These are phyloP conservation scores for Blastobotrys mokoenaii DNA, from an alignment of 805 yeast species.

Conservation along the genomic window DNA sequence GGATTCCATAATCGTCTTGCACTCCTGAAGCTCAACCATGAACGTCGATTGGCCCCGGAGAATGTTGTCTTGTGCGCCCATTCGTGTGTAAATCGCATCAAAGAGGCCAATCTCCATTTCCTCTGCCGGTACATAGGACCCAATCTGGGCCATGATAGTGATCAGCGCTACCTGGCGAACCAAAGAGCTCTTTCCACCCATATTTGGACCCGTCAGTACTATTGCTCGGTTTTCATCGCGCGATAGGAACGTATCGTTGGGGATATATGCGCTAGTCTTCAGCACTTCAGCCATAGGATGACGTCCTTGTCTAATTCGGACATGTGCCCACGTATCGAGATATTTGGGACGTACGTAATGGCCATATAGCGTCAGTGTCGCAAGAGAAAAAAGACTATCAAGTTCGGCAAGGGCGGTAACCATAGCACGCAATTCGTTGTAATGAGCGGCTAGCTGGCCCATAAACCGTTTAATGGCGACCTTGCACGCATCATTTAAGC, in stretches of 20 bases:
- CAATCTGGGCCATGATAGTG: slow-evolving; percentile 68
- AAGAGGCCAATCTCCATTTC: slow-evolving; percentile 55
- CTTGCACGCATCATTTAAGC: slow-evolving; percentile 39
- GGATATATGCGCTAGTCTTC: slow-evolving; percentile 40
- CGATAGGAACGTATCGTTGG: slow-evolving; percentile 54
- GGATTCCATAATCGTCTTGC: slow-evolving; percentile 44
- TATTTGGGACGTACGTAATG: slow-evolving; percentile 45
- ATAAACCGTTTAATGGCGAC: slow-evolving; percentile 37
- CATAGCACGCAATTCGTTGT: slow-evolving; percentile 33
- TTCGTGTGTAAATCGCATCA: slow-evolving; percentile 42
- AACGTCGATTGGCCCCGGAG: slow-evolving; percentile 74
- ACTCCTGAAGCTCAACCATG: slow-evolving; percentile 66
- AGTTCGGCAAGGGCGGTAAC: slow-evolving; percentile 43
- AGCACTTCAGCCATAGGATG: slow-evolving; percentile 60
- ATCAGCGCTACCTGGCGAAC: slow-evolving; percentile 66
- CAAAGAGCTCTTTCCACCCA: slow-evolving; percentile 81
- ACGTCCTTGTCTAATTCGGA: slow-evolving; percentile 49
- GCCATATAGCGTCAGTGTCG: slow-evolving; percentile 46
- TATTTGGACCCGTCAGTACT: slow-evolving; percentile 77
- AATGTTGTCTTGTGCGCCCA: slow-evolving; percentile 62
- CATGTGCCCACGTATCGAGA: slow-evolving; percentile 32
- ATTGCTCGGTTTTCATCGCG: slow-evolving; percentile 42
- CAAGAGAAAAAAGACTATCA: slow-evolving; percentile 62
- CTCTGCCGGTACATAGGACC: slow-evolving; percentile 66
- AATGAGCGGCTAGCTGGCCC: slow-evolving; percentile 32